Base-by-base conservation (phyloP, 2,329 filamentous ascomycete genomes). In the Colletotrichum sp. region DNA sequence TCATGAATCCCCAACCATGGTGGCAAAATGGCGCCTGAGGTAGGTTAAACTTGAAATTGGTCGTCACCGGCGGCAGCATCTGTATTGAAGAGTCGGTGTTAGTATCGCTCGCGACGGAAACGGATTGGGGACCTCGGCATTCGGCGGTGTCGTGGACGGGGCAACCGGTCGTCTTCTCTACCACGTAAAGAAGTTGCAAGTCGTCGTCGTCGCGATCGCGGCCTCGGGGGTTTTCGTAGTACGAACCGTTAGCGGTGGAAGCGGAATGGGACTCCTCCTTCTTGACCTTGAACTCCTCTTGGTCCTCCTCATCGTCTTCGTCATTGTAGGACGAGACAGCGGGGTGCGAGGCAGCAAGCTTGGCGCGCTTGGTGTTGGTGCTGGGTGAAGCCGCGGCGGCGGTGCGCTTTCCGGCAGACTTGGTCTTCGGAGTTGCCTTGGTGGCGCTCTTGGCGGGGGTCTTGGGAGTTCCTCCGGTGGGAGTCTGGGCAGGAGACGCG, bases 351-450 rank as follows among this genome's bases (percentile, higher is more conserved):
- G 72, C 60, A n/a, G 64, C 64, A 34, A 73, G 72, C 57, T 75
- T 75, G 44, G 66, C 24, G 9, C 67, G 71, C 71, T 77, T 75
- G 72, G 63, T 75, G 39, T 71, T 69, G 60, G 32, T 75, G 32
- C 65, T 67, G n/a, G 71, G 67, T 6, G 75, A 64, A 13, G 18
- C 34, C n/a, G 67, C 3, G 10, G 57, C 44, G 7, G 66, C 70
- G 28, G 52, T 18, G 63, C 74, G 74, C 70, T 76, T 76, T 21
- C 74, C 71, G 6, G 57, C 16, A 28, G 67, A 69, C 70, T 73
- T 75, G 16, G 59, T 81, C 78, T 84, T 84, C 8, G 72, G 65
- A 15, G 78, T 62, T 13, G 36, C 49, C 68, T 76, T 76, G 70
- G 78, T 80, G 57, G 80, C 76, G 36, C 80, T 78, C 49, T 76